Evolutionary conservation across 108 stramenopile genomes (phyloP).

Genomic region (Fragilariopsis cylindrus): DNA sequence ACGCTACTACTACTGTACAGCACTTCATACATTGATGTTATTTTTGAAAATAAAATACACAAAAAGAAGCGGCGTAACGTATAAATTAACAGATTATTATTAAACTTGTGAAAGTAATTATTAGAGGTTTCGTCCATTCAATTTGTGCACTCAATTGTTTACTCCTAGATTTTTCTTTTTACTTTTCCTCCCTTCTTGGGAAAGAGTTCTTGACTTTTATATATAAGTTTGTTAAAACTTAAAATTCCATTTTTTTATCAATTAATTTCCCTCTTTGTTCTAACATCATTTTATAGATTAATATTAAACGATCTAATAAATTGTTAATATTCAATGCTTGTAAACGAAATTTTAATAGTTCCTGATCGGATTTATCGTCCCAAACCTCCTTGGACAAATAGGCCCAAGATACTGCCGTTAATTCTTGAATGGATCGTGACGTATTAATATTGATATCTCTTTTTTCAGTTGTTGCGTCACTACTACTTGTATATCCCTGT

Average conservation of each 20-base stretch:
- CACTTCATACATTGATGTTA: too few species aligned
- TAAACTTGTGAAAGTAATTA: too few species aligned
- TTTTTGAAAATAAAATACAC: too few species aligned
- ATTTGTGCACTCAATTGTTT: too few species aligned
- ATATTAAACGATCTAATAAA: conserved; percentile 60
- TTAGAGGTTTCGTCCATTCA: too few species aligned
- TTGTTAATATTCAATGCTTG: conserved; percentile 68
- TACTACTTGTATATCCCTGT: conserved; percentile 38
- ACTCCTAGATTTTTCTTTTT: too few species aligned
- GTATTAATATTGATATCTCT: background rate
- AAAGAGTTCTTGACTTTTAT: too few species aligned
- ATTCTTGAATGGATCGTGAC: conserved; percentile 56
- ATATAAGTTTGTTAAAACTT: too few species aligned
- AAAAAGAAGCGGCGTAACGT: too few species aligned
- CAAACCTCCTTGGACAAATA: conserved; percentile 61
- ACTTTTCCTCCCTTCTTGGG: too few species aligned
- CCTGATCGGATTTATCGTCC: conserved; percentile 11
- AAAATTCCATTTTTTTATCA: conserved; percentile 44
- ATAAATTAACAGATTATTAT: too few species aligned
- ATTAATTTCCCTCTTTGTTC: conserved; percentile 55
- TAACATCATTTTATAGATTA: conserved; percentile 67
- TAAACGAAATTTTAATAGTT: conserved; percentile 35
- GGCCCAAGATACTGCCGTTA: conserved; percentile 83
- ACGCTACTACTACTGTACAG: too few species aligned
- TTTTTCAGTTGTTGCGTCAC: background rate